Evolutionary conservation across 345 rosid species (phyloP).

Genomic region (Brassica nigra): DNA sequence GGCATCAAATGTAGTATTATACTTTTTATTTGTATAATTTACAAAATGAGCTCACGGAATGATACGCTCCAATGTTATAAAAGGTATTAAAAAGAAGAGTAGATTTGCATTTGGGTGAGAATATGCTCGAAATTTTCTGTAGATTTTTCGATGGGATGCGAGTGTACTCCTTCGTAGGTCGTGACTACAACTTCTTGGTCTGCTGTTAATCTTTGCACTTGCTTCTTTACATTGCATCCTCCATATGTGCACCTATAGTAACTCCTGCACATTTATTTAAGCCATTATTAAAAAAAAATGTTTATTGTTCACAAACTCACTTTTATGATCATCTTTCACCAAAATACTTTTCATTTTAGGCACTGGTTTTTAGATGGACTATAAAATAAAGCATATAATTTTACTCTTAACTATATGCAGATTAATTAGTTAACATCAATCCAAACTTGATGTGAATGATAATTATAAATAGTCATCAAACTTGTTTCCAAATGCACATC

Average conservation of each 20-base stretch:
- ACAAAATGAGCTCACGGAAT: slow-evolving; percentile 15
- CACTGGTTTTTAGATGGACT: background rate
- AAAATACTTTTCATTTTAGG: background rate
- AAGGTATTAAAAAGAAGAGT: slow-evolving; percentile 31
- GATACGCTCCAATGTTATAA: slow-evolving; percentile 1
- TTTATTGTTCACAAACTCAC: background rate
- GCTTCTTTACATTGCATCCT: slow-evolving; percentile 97
- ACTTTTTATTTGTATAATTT: background rate
- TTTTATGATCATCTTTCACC: background rate
- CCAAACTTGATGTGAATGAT: background rate
- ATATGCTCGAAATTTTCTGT: slow-evolving; percentile 89
- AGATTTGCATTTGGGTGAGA: slow-evolving; percentile 84
- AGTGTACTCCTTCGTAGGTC: slow-evolving; percentile 90
- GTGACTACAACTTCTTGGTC: slow-evolving; percentile 91
- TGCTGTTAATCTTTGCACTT: slow-evolving; percentile 70
- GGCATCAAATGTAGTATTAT: background rate
- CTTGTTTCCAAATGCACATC: slow-evolving; percentile 1
- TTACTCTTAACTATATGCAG: background rate
- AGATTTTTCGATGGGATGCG: slow-evolving; percentile 72
- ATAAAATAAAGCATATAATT: background rate
- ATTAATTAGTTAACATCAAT: background rate
- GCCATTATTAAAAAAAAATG: background rate
- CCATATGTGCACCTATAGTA: slow-evolving; percentile 80
- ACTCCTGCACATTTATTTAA: slow-evolving; percentile 56
- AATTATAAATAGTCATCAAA: background rate